A percentile compares a stretch with the other conserved stretches of the same genome.
These are phyloP conservation scores for Apium graveolens DNA, from an alignment of 129 eudicot genomes.

Conservation along the genomic window DNA sequence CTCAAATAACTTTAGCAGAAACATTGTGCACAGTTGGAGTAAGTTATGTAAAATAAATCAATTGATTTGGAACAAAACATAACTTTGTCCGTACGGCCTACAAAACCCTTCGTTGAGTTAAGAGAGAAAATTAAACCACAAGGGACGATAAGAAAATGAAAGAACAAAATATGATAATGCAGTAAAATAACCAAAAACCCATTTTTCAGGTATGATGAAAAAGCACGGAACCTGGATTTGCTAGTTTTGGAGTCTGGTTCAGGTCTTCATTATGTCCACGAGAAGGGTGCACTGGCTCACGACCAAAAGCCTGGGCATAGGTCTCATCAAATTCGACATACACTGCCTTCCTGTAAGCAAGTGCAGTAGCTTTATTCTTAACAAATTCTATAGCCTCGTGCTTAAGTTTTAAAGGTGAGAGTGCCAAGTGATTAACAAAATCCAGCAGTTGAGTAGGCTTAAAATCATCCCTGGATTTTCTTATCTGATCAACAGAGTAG, in stretches of 20 bases:
- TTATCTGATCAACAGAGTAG: conserved; percentile 52
- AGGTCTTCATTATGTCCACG: conserved; percentile 16
- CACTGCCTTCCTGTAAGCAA: conserved; percentile 73
- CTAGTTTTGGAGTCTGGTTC: conserved; percentile 10
- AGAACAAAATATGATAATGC: not conserved
- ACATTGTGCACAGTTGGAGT: not conserved
- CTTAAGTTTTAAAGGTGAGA: conserved; percentile 37
- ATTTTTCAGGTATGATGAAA: not conserved
- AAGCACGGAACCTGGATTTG: conserved; percentile 49
- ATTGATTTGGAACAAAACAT: too few species aligned
- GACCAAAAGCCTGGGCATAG: conserved; percentile 89
- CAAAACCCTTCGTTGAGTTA: not conserved
- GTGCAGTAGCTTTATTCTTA: conserved; percentile 56
- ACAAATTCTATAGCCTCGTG: conserved; percentile 41
- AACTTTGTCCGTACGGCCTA: too few species aligned
- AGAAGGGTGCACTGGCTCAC: conserved; percentile 42
- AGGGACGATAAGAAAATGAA: not conserved
- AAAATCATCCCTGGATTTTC: conserved; percentile 59
- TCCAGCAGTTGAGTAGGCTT: conserved; percentile 50
- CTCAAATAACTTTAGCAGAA: not conserved
- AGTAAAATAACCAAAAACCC: not conserved
- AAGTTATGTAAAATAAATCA: not conserved
- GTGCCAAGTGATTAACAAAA: conserved; percentile 53
- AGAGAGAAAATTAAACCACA: not conserved
- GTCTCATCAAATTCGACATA: conserved; percentile 92